These are phyloP conservation scores for Pilobolus umbonatus DNA, from an alignment of 192 early-diverging fungal genomes.

Conservation along the genomic window DNA sequence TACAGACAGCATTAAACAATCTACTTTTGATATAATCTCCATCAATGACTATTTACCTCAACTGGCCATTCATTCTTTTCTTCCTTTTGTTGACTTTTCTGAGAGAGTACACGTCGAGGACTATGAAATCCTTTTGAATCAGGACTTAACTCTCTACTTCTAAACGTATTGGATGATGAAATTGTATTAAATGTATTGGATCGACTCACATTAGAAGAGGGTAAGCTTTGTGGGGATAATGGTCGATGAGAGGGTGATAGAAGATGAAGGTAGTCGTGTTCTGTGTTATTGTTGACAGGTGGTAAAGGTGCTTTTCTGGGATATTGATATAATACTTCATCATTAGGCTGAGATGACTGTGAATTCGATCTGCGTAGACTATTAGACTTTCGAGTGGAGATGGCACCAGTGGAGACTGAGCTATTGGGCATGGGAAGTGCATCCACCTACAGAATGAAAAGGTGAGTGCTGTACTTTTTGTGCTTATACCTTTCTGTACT, in stretches of 20 bases:
- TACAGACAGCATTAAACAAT: not conserved
- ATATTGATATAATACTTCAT: slow-evolving; percentile 19
- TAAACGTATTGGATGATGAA: not conserved
- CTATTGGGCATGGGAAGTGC: not conserved
- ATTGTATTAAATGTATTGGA: slow-evolving; percentile 33
- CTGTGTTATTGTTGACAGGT: slow-evolving; percentile 8
- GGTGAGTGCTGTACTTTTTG: slow-evolving; percentile 13
- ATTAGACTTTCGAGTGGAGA: not conserved
- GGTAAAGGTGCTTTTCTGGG: slow-evolving; percentile 31
- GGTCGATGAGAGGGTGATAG: slow-evolving; percentile 11
- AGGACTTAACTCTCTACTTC: slow-evolving; percentile 4
- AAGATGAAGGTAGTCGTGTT: not conserved
- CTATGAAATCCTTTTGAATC: slow-evolving; percentile 8
- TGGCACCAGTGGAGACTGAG: slow-evolving; percentile 11
- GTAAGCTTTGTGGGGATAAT: slow-evolving; percentile 16
- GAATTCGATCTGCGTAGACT: slow-evolving; percentile 8
- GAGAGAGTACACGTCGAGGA: slow-evolving; percentile 4
- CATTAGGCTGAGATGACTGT: not conserved
- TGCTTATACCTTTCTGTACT: slow-evolving; percentile 15
- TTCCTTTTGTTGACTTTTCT: slow-evolving; percentile 10
- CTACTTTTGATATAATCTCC: too few relatives aligned
- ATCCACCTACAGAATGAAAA: not conserved
- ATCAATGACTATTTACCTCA: too few relatives aligned
- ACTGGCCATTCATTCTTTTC: slow-evolving; percentile 9
- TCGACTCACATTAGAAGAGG: slow-evolving; percentile 21